These are phyloP conservation scores for Mycena maculata DNA, from an alignment of 768 basidiomycete genomes.

Conservation along the genomic window DNA sequence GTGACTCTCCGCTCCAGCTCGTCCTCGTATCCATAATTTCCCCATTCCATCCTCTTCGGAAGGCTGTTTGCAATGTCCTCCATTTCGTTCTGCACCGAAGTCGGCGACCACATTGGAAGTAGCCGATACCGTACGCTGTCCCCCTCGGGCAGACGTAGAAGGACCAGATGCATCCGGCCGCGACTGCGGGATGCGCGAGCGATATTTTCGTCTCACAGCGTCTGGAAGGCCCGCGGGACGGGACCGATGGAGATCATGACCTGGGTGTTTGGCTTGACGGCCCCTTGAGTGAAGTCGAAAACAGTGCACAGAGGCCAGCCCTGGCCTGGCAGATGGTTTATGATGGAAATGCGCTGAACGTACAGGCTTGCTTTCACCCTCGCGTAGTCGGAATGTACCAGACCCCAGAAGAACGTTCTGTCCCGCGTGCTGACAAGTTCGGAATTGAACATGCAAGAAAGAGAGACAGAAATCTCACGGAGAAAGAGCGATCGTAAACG, in stretches of 20 bases:
- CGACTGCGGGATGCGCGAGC: background rate
- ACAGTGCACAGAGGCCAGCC: background rate
- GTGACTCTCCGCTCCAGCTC: background rate
- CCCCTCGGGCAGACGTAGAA: background rate
- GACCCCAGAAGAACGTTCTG: slow-evolving; percentile 4
- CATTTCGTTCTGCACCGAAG: background rate
- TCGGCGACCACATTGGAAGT: background rate
- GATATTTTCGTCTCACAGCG: background rate
- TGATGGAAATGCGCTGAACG: background rate
- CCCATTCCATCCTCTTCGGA: background rate
- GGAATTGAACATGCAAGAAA: too few relatives aligned
- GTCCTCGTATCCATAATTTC: background rate
- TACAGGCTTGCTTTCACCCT: background rate
- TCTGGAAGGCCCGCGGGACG: background rate
- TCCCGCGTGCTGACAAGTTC: background rate
- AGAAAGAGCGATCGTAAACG: background rate
- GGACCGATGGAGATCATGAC: background rate
- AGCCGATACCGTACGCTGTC: background rate
- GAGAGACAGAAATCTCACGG: background rate
- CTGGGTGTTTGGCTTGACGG: background rate
- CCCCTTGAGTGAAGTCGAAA: background rate
- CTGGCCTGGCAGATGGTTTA: background rate
- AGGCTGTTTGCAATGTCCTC: slow-evolving; percentile 7
- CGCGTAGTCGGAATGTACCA: background rate
- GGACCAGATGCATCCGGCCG: background rate